phyloP scores from a whole-genome alignment of 805 yeast species.

The Torulaspora quercuum region DNA sequence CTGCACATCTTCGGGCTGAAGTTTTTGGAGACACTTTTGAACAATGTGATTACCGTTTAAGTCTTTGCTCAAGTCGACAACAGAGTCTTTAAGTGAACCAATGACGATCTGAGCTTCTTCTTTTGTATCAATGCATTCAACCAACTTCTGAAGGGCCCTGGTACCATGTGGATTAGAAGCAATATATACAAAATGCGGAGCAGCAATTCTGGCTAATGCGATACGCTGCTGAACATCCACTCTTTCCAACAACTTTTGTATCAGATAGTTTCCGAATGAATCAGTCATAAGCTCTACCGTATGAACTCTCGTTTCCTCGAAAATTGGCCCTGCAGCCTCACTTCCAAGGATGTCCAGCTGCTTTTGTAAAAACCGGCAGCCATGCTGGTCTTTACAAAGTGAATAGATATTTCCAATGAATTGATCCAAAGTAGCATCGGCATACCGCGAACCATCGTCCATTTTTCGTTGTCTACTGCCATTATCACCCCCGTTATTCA shows the following conservation, averaged over 20 bases:
- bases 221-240: slow-evolving; percentile 68
- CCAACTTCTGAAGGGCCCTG: slow-evolving; percentile 86
- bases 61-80: slow-evolving; percentile 79
- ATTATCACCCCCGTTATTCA: slow-evolving; percentile 12
- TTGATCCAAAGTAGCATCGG: slow-evolving; percentile 64
- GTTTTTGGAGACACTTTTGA: slow-evolving; percentile 81
- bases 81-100: slow-evolving; percentile 58
- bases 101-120: slow-evolving; percentile 69
- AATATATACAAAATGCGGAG: slow-evolving; percentile 69
- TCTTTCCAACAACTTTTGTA: slow-evolving; percentile 84
- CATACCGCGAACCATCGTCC: slow-evolving; percentile 69
- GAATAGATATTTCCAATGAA: slow-evolving; percentile 71
- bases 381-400: slow-evolving; percentile 93
- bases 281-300: slow-evolving; percentile 88
- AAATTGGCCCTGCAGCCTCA: slow-evolving; percentile 69
- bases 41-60: slow-evolving; percentile 95
- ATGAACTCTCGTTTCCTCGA: slow-evolving; percentile 72
- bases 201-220: slow-evolving; percentile 62
- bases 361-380: slow-evolving; percentile 87
- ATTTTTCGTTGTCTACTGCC: slow-evolving; percentile 26
- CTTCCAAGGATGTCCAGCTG: slow-evolving; percentile 66
- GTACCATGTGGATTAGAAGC: slow-evolving; percentile 96
- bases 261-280: slow-evolving; percentile 94
- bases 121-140: slow-evolving; percentile 70
- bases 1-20: slow-evolving; percentile 66